Base-by-base conservation (phyloP, 2,329 filamentous ascomycete genomes). In the Nemania serpens region DNA sequence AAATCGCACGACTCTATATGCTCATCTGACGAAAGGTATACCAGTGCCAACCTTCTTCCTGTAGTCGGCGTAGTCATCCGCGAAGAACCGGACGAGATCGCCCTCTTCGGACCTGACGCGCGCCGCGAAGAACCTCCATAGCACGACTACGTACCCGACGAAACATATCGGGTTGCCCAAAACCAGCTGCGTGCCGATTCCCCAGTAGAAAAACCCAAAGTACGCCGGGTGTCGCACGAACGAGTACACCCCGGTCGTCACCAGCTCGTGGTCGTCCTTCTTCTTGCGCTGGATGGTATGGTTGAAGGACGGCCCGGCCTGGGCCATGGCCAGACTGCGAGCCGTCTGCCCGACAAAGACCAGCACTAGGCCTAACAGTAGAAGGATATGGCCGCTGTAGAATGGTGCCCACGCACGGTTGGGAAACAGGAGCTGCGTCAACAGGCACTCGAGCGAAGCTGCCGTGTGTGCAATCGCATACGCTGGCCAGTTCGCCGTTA, bases 121-220 rank as follows among this genome's bases (percentile, higher is more conserved):
- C 12, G 74, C 78, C 15, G 81, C 82, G 74, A 99, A 99, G 75
- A 99, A 99, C 62, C 79, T 82, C 91, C 91, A 97, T 67, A 99
- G 75, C 15, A 96, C 89, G 7, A 83, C 74, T 0, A 85, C 77
- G 78, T 96, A 98, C 1, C 77, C 90, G 6, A 88, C 67, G 59
- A 96, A 86, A 74, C 92, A 96, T 2, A 96, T 66, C 9, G 84
- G 77, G 76, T 99, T 99, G 17, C 94, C 94, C 65, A 97, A 81
- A 56, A 96, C 86, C 45, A 98, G 73, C 80, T 99, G 95, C 12
- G 93, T 97, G 5, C 95, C 95, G n/a, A 98, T 72, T 0, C 91
- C 92, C 94, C 94, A 99, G 88, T 93, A 98, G 77, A 97, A 99
- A 79, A 97, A 99, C 3, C 94, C 95, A 79, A 98, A 97, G 77